Base-by-base conservation (phyloP, 1,139 yeast genomes). In the Candida smagusa region DNA sequence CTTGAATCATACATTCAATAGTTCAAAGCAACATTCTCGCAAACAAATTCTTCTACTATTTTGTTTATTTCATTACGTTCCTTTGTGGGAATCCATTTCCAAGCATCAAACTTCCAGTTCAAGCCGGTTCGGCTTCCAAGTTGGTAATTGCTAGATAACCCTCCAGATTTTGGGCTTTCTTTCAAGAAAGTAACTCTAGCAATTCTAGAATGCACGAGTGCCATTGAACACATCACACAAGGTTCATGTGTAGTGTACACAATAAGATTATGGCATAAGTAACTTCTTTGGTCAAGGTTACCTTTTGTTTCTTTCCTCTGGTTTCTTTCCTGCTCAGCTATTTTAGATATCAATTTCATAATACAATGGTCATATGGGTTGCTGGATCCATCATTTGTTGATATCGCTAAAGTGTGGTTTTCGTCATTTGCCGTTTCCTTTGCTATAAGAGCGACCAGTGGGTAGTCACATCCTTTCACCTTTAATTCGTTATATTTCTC, bases 141-240 rank as follows among this genome's bases (percentile, higher is more conserved):
- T 46, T 84, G 81, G 50, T 83, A 85, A 4, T 82, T 76, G 28
- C 80, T 74, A 11, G 84, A 89, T 41, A 89, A 72, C 1, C 71
- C 71, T 1, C 77, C 77, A 2, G 57, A 49, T 12, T 38, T 34
- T 1, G 55, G 68, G 6, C 71, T 59, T 2, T 59, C 56, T 33
- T 68, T 61, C 19, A 86, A 48, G 56, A 82, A 92, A 1, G 86
- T 67, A 28, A 92, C 63, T 39, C 89, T 67, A 9, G 79, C 73
- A 1, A 94, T 74, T 34, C 99, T 70, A 1, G 97, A 90, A 58
- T 94, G 98, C 8, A 90, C 83, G 27, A 94, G 67, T 0, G 97
- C 98, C 99, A 94, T 94, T 7, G 86, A 66, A 54, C 99, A 94
- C 97, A 92, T 94, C 0, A 87, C 77, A 56, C 98, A 94, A 1